Evolutionary conservation across 257 asterid species (phyloP).

Genomic region (Ligustrum vulgare): DNA sequence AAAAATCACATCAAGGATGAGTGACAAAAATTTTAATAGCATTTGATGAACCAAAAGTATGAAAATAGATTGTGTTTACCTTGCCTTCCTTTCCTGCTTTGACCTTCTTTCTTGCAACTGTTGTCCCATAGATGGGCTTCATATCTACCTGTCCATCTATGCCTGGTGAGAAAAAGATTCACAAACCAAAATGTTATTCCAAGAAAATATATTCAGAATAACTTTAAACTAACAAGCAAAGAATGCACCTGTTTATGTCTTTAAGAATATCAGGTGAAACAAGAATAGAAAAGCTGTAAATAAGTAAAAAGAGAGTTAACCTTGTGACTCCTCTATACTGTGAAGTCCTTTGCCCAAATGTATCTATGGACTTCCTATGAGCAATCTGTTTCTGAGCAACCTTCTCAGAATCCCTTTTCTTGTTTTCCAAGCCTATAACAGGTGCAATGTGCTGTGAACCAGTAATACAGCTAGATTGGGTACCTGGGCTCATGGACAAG

Average conservation of each 20-base stretch:
- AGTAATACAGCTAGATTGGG: constrained; percentile 82
- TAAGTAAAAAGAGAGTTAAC: constrained; percentile 29
- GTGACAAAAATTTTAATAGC: constrained; percentile 14
- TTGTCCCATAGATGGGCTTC: constrained; percentile 99
- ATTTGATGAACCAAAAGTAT: neutral
- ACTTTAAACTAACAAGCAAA: neutral
- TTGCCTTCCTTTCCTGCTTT: constrained; percentile 96
- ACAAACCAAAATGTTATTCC: neutral
- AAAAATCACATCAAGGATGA: neutral
- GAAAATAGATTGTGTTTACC: constrained; percentile 38
- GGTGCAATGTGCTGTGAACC: constrained; percentile 57
- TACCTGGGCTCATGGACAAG: constrained; percentile 93
- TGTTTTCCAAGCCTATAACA: constrained; percentile 46
- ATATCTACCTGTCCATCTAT: constrained; percentile 98
- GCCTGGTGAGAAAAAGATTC: constrained; percentile 44
- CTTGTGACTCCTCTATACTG: constrained; percentile 98
- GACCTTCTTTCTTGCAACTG: constrained; percentile 99
- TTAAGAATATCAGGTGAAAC: neutral
- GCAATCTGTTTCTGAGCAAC: constrained; percentile 65
- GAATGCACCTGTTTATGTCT: neutral
- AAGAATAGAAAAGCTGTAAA: neutral
- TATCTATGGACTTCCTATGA: constrained; percentile 91
- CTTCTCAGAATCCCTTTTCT: constrained; percentile 73
- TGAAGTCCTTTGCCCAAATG: constrained; percentile 93
- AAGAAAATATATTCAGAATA: neutral